Evolutionary conservation across 495 filamentous ascomycete genomes (phyloP), one percentile per base, ranked within the genome.

Genomic region (Hypomontagnella submonticulosa): DNA sequence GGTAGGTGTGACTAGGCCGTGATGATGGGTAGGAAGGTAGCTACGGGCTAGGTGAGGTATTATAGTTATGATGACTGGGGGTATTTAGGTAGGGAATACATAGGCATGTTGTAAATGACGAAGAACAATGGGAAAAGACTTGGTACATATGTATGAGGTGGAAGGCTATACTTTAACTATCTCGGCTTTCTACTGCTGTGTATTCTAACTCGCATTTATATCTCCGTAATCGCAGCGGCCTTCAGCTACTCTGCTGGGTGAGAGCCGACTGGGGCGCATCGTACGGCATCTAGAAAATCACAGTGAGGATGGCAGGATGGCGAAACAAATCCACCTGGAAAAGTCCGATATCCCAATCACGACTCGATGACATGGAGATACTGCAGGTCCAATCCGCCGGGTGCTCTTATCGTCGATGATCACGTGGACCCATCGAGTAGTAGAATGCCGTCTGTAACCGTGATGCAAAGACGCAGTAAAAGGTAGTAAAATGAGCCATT

Each of bases 191-290:
- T 56, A 65, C 19, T 62, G 43, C 13, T 44, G 32, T 44, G 38
- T 19, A 41, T 49, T 44, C 51, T 50, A 38, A 19, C 34, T 41
- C 52, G n/a, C 40, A 33, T 62, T 42, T 68, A 62, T 72, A 74
- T 72, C 71, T 74, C 71, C 71, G 71, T 56, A 51, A 67, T 74
- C 71, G 71, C 71, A 74, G 37, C 54, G 27, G 47, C 42, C 42
- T 36, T 61, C 48, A 65, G 50, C 44, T 46, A 38, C 49, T 19
- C 32, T 37, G 43, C 42, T 48, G 37, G 40, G 8, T 51, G 55
- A 48, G 48, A 57, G 62, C 46, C 52, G 59, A 63, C 61, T 50
- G 54, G 59, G 49, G 48, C 56, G 34, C 46, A 57, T 58, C 61
- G 47, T 57, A 59, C 63, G 54, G 57, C 53, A 56, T 61, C 55